Evolutionary conservation across 352 stramenopile species (phyloP), one percentile per base, ranked within the genome.

Genomic region (Globisporangium nagaii): DNA sequence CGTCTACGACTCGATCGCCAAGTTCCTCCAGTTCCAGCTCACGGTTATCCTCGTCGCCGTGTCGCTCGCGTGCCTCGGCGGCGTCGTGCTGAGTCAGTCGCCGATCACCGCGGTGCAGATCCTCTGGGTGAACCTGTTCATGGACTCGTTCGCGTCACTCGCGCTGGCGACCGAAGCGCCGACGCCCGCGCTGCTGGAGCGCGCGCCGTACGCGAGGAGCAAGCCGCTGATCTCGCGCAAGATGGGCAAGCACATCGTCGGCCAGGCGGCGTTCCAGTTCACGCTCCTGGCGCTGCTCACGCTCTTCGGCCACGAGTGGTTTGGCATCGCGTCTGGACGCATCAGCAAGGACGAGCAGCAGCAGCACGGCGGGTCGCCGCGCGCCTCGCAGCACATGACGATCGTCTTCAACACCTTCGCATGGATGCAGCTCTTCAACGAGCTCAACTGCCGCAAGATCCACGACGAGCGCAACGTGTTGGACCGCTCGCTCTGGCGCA

Each of bases 381-480:
- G 43, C 0, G 27, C 43, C 17, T 49, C 69, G 1, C 58, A 89
- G 54, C 96, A 99, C 76, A 98, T 97, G 75, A 98, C 95, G 2
- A 76, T 98, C 53, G 62, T 99, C 44, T 99, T 99, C 80, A 99
- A 99, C 69, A 90, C 93, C 13, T 99, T 99, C 65, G 95, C 98
- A 25, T 98, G 98, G 73, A 88, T 97, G 60, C 94, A 98, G 82
- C 80, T 98, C 28, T 98, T 89, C 56, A 93, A 93, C 49, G 76
- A 93, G 62, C 53, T 93, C 48, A 90, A 91, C 59, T 87, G 70
- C 58, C 78, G 80, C 37, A 90, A 91, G 51, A 90, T 89, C 63
- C 71, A 90, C 70, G 78, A 90, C 52, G 83, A 89, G 22, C 43
- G 22, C 43, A 49, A 27, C 43, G 43, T 49, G 7, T 36, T 49